phyloP scores from a whole-genome alignment of 2,329 filamentous ascomycete genomes.

The Macrophomina pseudophaseolina region DNA sequence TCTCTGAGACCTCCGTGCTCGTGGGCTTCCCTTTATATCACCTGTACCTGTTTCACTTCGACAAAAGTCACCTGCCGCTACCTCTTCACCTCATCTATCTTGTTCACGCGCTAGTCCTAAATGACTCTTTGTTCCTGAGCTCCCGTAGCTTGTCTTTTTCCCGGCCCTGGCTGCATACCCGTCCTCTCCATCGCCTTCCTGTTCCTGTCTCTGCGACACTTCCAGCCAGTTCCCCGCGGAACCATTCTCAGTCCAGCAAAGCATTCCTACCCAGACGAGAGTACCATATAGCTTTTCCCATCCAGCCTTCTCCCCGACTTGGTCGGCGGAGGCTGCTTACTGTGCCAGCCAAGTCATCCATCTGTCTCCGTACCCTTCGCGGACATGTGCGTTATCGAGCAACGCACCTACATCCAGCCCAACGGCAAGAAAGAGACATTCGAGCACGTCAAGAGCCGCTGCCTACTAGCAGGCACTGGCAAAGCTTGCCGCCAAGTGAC shows the following conservation, averaged over 20 bases:
- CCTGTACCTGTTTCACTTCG: slow-evolving; percentile 15
- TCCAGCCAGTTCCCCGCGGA: slow-evolving; percentile 3
- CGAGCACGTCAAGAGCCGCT: slow-evolving; percentile 25
- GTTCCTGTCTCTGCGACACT: slow-evolving; percentile 11
- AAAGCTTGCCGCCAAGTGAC: neutral
- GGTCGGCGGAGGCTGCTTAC: slow-evolving; percentile 8
- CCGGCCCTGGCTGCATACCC: slow-evolving; percentile 17
- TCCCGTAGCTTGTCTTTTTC: slow-evolving; percentile 6
- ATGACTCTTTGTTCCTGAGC: slow-evolving; percentile 24
- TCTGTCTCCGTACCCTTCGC: neutral
- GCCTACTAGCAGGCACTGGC: slow-evolving; percentile 1
- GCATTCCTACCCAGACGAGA: neutral
- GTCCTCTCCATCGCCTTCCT: slow-evolving; percentile 11
- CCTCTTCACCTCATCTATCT: neutral
- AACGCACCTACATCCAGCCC: slow-evolving; percentile 19
- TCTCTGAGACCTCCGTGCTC: slow-evolving; percentile 7
- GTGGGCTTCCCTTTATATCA: slow-evolving; percentile 15
- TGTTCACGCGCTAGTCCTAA: slow-evolving; percentile 24
- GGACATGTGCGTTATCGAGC: slow-evolving; percentile 18
- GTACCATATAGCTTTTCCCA: neutral
- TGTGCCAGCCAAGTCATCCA: neutral
- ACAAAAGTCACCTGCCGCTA: slow-evolving; percentile 17
- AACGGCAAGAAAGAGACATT: slow-evolving; percentile 14
- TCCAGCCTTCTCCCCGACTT: neutral
- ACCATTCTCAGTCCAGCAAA: neutral